Percentiles rank a stretch among this genome's conserved stretches.
Conservation (phyloP, 2,329 filamentous ascomycete species). For the Endoconidiophora laricicola region DNA sequence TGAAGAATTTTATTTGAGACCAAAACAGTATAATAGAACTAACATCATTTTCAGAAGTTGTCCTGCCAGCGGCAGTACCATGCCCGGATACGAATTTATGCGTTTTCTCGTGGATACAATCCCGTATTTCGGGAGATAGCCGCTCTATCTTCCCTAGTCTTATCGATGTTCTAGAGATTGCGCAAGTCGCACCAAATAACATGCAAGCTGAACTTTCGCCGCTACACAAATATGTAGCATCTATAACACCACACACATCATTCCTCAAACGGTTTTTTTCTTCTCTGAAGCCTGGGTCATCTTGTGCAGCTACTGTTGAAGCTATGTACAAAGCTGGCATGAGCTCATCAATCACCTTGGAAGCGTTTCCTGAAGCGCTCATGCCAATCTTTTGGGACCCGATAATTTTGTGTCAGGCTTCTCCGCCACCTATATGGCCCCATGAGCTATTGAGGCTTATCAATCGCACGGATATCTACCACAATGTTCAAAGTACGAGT, state of each 20-base stretch:
- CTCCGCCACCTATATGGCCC: slow-evolving; percentile 63
- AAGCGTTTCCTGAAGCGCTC: slow-evolving; percentile 75
- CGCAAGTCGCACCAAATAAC: neutral
- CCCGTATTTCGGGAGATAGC: slow-evolving; percentile 25
- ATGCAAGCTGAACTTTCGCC: neutral
- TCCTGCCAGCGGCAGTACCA: slow-evolving; percentile 15
- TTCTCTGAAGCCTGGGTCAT: slow-evolving; percentile 33
- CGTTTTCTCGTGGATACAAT: slow-evolving; percentile 38
- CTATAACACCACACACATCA: slow-evolving; percentile 47
- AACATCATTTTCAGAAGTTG: slow-evolving; percentile 17
- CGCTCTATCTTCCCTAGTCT: slow-evolving; percentile 26
- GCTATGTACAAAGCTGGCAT: slow-evolving; percentile 57
- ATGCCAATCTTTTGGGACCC: slow-evolving; percentile 65
- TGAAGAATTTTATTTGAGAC: neutral
- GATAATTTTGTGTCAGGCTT: slow-evolving; percentile 68
- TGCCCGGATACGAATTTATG: slow-evolving; percentile 21
- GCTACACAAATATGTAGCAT: slow-evolving; percentile 14
- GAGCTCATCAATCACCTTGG: slow-evolving; percentile 42
- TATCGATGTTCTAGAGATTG: slow-evolving; percentile 21
- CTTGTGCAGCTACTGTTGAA: slow-evolving; percentile 48
- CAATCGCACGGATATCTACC: slow-evolving; percentile 62
- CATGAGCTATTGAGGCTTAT: slow-evolving; percentile 56
- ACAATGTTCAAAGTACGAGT: slow-evolving; percentile 13
- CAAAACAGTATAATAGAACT: neutral
- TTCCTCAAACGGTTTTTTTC: slow-evolving; percentile 54